Evolutionary conservation across 2,329 filamentous ascomycete species (phyloP).

Genomic region (Podosphaera xanthii): DNA sequence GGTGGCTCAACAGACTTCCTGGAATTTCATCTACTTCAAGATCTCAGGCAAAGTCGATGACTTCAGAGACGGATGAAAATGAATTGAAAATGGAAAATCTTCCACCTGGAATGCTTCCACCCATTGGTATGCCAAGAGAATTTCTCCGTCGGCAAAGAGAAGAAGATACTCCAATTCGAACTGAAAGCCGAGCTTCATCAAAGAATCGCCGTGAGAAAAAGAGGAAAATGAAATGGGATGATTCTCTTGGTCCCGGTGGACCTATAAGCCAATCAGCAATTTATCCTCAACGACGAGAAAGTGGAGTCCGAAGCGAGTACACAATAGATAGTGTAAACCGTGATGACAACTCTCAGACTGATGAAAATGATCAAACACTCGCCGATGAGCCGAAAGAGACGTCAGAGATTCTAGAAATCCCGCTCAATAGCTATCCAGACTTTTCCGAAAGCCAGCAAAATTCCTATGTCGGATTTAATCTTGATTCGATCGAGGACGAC

Average conservation of each 20-base stretch:
- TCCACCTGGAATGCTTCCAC: slow-evolving; percentile 48
- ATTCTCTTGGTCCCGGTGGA: slow-evolving; percentile 56
- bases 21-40: slow-evolving; percentile 42
- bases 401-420: not conserved
- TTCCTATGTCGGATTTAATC: slow-evolving; percentile 4
- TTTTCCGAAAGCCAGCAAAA: not conserved
- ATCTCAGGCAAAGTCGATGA: slow-evolving; percentile 59
- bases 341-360: slow-evolving; percentile 5
- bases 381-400: too few species aligned
- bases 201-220: slow-evolving; percentile 35
- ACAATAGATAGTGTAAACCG: slow-evolving; percentile 14
- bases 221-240: slow-evolving; percentile 47
- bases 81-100: slow-evolving; percentile 36
- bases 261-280: slow-evolving; percentile 83
- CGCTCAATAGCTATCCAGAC: not conserved
- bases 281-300: slow-evolving; percentile 29
- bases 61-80: slow-evolving; percentile 54
- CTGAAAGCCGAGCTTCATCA: slow-evolving; percentile 35
- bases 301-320: slow-evolving; percentile 10
- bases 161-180: slow-evolving; percentile 34
- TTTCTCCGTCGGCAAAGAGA: slow-evolving; percentile 70
- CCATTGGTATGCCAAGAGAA: slow-evolving; percentile 46
- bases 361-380: too few species aligned
- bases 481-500: slow-evolving; percentile 38
- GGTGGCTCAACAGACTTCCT: slow-evolving; percentile 88